Conservation (phyloP, 2,329 filamentous ascomycete genomes). For the Aspergillus japonicus region DNA sequence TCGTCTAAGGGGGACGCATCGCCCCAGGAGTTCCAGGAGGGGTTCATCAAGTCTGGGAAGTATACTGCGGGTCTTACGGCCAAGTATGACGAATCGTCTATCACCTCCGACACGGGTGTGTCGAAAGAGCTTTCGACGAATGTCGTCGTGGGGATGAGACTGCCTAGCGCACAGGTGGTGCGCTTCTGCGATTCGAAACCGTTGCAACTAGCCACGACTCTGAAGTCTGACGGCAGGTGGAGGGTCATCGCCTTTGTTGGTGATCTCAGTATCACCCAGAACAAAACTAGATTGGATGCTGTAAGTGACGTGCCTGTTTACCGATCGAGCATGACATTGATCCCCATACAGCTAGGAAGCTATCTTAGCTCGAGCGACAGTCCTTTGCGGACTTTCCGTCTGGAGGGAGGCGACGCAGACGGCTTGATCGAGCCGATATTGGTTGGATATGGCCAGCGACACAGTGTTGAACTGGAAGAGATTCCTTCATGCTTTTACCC, state of each 20-base stretch:
- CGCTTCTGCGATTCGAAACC: conserved; percentile 60
- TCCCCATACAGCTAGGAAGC: conserved; percentile 34
- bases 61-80: conserved; percentile 62
- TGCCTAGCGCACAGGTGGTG: conserved; percentile 58
- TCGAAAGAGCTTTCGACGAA: conserved; percentile 38
- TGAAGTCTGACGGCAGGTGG: conserved; percentile 56
- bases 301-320: conserved; percentile 29
- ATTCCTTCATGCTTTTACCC: conserved; percentile 60
- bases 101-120: conserved; percentile 43
- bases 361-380: conserved; percentile 44
- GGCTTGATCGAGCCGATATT: conserved; percentile 59
- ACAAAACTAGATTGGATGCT: conserved; percentile 35
- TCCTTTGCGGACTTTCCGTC: conserved; percentile 47
- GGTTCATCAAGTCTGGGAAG: conserved; percentile 57
- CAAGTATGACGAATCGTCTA: conserved; percentile 52
- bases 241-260: conserved; percentile 52
- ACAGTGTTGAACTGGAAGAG: conserved; percentile 50
- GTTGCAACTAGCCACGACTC: conserved; percentile 50
- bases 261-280: conserved; percentile 35
- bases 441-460: conserved; percentile 51
- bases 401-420: conserved; percentile 47
- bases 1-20: conserved; percentile 46
- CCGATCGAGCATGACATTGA: conserved; percentile 8
- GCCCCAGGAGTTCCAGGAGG: conserved; percentile 53
- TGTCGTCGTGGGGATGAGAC: conserved; percentile 48